These are phyloP conservation scores for Ophiostoma triangulosporum DNA, from an alignment of 2,329 filamentous ascomycete genomes.

Conservation along the genomic window DNA sequence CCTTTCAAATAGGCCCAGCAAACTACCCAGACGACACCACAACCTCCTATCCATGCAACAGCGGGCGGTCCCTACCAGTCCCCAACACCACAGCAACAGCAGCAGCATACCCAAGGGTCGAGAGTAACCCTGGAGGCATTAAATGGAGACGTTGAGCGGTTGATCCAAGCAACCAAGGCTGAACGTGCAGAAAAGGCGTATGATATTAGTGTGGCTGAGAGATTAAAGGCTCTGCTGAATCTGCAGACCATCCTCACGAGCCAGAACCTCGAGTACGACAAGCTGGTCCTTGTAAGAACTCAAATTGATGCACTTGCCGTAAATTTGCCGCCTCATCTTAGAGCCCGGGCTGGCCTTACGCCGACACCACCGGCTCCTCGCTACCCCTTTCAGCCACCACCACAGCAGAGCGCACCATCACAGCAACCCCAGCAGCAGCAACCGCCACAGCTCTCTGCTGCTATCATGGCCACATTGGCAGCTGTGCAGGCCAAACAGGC, in stretches of 20 bases:
- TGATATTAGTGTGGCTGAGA: constrained; percentile 63
- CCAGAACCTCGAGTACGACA: constrained; percentile 64
- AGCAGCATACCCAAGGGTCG: constrained; percentile 14
- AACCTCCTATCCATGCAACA: constrained; percentile 25
- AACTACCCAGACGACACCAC: constrained; percentile 19
- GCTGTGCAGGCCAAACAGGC: constrained; percentile 19
- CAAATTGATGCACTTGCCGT: constrained; percentile 68
- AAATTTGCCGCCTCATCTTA: constrained; percentile 39
- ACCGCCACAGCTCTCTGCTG: constrained; percentile 7
- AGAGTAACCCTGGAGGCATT: constrained; percentile 58
- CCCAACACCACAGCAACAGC: constrained; percentile 11
- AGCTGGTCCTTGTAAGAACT: constrained; percentile 71
- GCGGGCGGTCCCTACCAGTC: constrained; percentile 28
- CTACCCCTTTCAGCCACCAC: constrained; percentile 13
- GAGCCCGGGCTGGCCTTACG: constrained; percentile 21
- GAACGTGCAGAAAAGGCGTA: constrained; percentile 64
- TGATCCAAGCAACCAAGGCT: constrained; percentile 59
- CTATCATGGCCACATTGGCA: constrained; percentile 11
- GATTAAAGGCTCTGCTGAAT: constrained; percentile 73
- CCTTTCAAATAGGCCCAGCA: constrained; percentile 6
- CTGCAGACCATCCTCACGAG: constrained; percentile 68
- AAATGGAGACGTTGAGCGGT: constrained; percentile 67
- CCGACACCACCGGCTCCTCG: constrained; percentile 20
- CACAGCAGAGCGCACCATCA: constrained; percentile 15
- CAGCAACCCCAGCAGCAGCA: constrained; percentile 18